These are phyloP conservation scores for Macrolepiota fuliginosa DNA, from an alignment of 768 basidiomycete genomes.

Conservation along the genomic window DNA sequence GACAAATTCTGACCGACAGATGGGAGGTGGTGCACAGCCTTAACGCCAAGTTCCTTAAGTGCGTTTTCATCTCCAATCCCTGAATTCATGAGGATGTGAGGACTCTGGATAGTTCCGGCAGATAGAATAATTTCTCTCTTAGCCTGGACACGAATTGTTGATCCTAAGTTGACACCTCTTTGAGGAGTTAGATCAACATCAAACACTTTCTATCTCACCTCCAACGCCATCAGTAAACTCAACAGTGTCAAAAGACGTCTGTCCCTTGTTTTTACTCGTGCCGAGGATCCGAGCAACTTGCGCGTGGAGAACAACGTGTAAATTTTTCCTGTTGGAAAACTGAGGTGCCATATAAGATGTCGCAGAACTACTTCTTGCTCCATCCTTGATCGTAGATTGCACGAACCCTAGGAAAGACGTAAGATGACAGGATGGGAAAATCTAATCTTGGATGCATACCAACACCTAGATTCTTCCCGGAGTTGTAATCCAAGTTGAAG, in stretches of 20 bases:
- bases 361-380: conserved; percentile 26
- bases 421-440: conserved; percentile 23
- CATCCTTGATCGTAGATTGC: conserved; percentile 26
- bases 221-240: conserved; percentile 18
- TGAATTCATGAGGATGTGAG: conserved; percentile 30
- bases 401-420: conserved; percentile 22
- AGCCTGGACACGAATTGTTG: conserved; percentile 15
- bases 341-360: conserved; percentile 28
- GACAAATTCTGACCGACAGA: conserved; percentile 33
- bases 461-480: conserved; percentile 11
- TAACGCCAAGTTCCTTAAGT: conserved; percentile 22
- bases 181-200: background rate
- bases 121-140: conserved; percentile 37
- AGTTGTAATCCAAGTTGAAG: conserved; percentile 14
- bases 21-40: conserved; percentile 27
- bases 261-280: conserved; percentile 15
- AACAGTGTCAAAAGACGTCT: conserved; percentile 20
- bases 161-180: background rate
- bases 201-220: background rate
- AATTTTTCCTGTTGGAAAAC: conserved; percentile 24
- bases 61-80: conserved; percentile 30
- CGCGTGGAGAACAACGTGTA: conserved; percentile 29
- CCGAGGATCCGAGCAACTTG: conserved; percentile 24
- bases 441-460: conserved; percentile 29
- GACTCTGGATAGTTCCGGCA: conserved; percentile 32